A percentile compares a stretch with the other conserved stretches of the same genome.
phyloP scores from a whole-genome alignment of 2,329 filamentous ascomycete species.

The Diplodia corticola region DNA sequence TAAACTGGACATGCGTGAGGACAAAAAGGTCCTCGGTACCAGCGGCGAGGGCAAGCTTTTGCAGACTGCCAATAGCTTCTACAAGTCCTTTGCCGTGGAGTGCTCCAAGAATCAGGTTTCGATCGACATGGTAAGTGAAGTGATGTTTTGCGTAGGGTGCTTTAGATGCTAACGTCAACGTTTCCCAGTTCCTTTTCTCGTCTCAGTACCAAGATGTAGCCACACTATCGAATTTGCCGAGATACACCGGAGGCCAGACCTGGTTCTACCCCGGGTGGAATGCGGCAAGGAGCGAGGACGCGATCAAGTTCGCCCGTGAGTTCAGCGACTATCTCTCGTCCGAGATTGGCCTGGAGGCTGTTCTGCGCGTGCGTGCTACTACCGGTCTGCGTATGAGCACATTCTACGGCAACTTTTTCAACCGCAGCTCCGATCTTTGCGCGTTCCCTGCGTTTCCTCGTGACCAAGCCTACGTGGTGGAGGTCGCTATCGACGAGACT shows the following conservation, averaged over 20 bases:
- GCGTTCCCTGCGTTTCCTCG: constrained; percentile 97
- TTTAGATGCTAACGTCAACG: not conserved
- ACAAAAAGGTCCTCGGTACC: constrained; percentile 93
- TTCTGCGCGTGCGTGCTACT: constrained; percentile 90
- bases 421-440: constrained; percentile 93
- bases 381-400: constrained; percentile 95
- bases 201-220: constrained; percentile 97
- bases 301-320: constrained; percentile 95
- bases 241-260: constrained; percentile 96
- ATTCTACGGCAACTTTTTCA: constrained; percentile 99
- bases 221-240: constrained; percentile 88
- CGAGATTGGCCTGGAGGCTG: constrained; percentile 93
- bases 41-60: constrained; percentile 85
- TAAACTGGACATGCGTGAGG: constrained; percentile 88
- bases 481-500: constrained; percentile 96
- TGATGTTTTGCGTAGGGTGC: not conserved
- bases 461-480: constrained; percentile 96
- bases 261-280: constrained; percentile 99
- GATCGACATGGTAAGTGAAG: constrained; percentile 71
- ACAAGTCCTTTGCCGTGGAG: constrained; percentile 98
- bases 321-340: constrained; percentile 96
- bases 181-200: constrained; percentile 76
- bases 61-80: constrained; percentile 93
- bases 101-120: constrained; percentile 99
- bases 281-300: constrained; percentile 87